phyloP scores from a whole-genome alignment of 768 basidiomycete species.

The Auriscalpium orientale region DNA sequence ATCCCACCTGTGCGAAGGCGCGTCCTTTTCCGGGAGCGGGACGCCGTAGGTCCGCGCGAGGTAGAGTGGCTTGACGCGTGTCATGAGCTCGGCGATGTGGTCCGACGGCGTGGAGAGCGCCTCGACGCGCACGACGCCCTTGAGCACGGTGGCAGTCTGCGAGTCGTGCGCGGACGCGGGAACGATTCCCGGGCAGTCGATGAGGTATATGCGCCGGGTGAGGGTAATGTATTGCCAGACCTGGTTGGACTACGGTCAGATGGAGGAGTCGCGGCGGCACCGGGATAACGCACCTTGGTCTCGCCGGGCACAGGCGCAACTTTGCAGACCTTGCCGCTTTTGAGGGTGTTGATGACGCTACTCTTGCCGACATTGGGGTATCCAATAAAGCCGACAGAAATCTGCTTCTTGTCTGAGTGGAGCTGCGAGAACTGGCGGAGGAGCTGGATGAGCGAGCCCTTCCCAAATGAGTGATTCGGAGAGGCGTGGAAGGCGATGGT shows the following conservation, averaged over 20 bases:
- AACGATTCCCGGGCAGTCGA: constrained; percentile 98
- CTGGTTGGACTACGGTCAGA: constrained; percentile 9
- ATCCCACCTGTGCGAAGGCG: constrained; percentile 49
- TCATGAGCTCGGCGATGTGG: constrained; percentile 82
- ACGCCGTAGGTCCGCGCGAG: constrained; percentile 80
- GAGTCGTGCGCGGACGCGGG: constrained; percentile 89
- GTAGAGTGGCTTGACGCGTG: constrained; percentile 89
- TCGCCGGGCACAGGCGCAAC: constrained; percentile 97
- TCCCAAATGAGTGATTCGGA: constrained; percentile 97
- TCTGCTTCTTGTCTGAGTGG: constrained; percentile 98
- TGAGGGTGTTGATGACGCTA: constrained; percentile 96
- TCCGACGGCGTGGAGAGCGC: constrained; percentile 88
- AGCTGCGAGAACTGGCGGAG: constrained; percentile 94
- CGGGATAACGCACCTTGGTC: constrained; percentile 59
- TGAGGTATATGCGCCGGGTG: constrained; percentile 93
- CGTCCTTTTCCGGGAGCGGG: constrained; percentile 50
- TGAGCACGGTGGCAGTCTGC: constrained; percentile 86
- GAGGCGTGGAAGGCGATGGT: constrained; percentile 99
- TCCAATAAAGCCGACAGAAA: constrained; percentile 95
- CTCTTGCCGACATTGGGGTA: constrained; percentile 99
- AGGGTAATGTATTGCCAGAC: constrained; percentile 99
- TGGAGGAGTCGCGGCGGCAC: background rate
- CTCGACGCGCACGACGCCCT: constrained; percentile 95
- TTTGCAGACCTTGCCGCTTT: constrained; percentile 94
- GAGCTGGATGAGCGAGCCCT: constrained; percentile 95